Percentiles rank a stretch among this genome's conserved stretches.
Conservation (phyloP, 768 basidiomycete genomes). For the Tubosaeta sp. region DNA sequence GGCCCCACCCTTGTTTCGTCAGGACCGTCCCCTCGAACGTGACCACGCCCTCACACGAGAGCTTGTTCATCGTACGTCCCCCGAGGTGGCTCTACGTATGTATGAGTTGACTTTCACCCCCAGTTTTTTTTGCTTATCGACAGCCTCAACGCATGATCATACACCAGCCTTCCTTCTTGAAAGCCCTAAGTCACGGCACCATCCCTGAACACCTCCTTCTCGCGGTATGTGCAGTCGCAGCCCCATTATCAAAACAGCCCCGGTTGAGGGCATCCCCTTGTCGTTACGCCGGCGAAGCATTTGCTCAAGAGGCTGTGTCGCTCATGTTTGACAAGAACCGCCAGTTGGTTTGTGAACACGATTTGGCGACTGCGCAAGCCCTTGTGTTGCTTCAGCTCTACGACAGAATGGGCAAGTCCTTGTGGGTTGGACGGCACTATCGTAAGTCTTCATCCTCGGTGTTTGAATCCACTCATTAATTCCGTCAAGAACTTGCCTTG, state of each 20-base stretch:
- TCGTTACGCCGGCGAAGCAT: conserved; percentile 51
- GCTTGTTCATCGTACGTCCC: conserved; percentile 62
- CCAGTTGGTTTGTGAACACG: conserved; percentile 53
- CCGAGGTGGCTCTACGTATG: too few species aligned
- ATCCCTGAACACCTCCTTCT: conserved; percentile 70
- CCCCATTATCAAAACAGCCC: conserved; percentile 68
- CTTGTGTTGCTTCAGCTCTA: conserved; percentile 69
- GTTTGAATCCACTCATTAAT: conserved; percentile 10
- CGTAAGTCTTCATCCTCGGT: conserved; percentile 20
- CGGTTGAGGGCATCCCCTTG: conserved; percentile 51
- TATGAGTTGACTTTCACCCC: conserved; percentile 1
- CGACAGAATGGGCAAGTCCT: conserved; percentile 44
- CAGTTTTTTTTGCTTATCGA: conserved; percentile 81
- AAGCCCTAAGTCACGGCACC: conserved; percentile 58
- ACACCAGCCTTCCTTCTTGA: conserved; percentile 74
- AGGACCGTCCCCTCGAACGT: conserved; percentile 44
- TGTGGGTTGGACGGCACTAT: conserved; percentile 27
- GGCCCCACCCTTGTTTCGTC: conserved; percentile 32
- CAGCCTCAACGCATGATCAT: conserved; percentile 74
- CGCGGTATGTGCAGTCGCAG: conserved; percentile 74
- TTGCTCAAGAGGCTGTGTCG: conserved; percentile 55
- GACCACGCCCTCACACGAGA: conserved; percentile 66
- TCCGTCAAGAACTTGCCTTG: conserved; percentile 51
- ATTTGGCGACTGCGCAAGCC: conserved; percentile 70
- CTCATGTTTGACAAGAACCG: conserved; percentile 72